A percentile compares a stretch with the other conserved stretches of the same genome.
Conservation (phyloP, 1,139 yeast species). For the Geotrichum aggregatum region DNA sequence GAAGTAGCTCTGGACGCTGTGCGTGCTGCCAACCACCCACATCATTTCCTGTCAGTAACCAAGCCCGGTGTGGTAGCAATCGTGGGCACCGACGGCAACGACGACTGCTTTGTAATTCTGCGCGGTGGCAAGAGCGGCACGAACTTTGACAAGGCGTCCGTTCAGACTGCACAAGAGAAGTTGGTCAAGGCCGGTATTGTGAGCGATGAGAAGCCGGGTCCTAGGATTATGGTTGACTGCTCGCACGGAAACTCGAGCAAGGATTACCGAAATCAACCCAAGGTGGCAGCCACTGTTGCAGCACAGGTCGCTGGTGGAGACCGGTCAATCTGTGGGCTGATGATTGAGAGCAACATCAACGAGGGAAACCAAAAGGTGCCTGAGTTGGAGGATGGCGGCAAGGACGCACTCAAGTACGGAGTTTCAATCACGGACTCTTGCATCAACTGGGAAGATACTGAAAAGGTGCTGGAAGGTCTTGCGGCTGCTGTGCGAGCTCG, state of each 20-base stretch:
- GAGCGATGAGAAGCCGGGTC: slow-evolving; percentile 32
- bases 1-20: slow-evolving; percentile 94
- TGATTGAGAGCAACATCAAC: slow-evolving; percentile 91
- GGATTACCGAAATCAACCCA: slow-evolving; percentile 92
- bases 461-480: slow-evolving; percentile 66
- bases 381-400: slow-evolving; percentile 57
- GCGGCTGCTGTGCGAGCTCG: slow-evolving; percentile 79
- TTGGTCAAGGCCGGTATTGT: slow-evolving; percentile 41
- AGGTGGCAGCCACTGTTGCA: slow-evolving; percentile 72
- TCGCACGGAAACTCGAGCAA: slow-evolving; percentile 95
- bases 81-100: slow-evolving; percentile 91
- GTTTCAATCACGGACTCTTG: slow-evolving; percentile 96
- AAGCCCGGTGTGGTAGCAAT: slow-evolving; percentile 96
- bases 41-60: slow-evolving; percentile 95
- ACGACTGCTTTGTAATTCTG: slow-evolving; percentile 67
- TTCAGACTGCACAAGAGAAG: slow-evolving; percentile 68
- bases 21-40: slow-evolving; percentile 85
- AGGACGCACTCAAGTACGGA: slow-evolving; percentile 79
- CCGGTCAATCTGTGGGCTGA: slow-evolving; percentile 75
- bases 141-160: slow-evolving; percentile 78
- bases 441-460: slow-evolving; percentile 90
- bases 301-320: slow-evolving; percentile 82
- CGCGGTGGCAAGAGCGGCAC: slow-evolving; percentile 96
- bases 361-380: slow-evolving; percentile 84
- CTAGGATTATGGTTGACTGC: slow-evolving; percentile 85